Evolutionary conservation across 2,329 filamentous ascomycete species (phyloP), one percentile per base, ranked within the genome.

Genomic region (Sporothrix pallida): DNA sequence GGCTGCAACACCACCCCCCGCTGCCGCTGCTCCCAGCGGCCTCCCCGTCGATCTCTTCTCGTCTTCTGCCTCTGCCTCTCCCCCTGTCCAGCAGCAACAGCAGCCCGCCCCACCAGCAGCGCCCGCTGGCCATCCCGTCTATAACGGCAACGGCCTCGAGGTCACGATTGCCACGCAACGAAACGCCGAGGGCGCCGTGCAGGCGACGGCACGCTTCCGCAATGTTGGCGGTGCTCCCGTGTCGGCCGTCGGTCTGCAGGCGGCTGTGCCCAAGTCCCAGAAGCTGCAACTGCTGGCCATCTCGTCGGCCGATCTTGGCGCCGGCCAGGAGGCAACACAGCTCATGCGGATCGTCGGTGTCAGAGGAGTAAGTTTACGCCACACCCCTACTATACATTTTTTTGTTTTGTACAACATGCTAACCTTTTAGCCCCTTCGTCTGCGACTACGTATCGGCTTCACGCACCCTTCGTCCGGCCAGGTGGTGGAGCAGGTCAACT

Each of bases 221-320:
- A 98, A 98, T 81, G 88, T 84, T 0, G 92, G 91, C 15, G 89
- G 91, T 44, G 87, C 86, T 15, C 83, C 85, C 15, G 86, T 98
- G 68, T 90, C 90, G 17, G 89, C 88, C 63, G 93, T 98, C 44
- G 93, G 93, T 37, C 82, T 99, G 77, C 96, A 99, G 82, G 96
- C 95, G 60, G 96, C 96, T 0, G 96, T 99, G 72, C 96, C 96
- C 9, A 99, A 98, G 84, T 94, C 93, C 62, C 96, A 99, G 83
- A 97, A 96, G 81, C 84, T 99, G 79, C 94, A 98, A 81, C 84
- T 99, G 77, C 92, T 97, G 81, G 93, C 92, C 74, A 97, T 99
- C 77, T 97, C 93, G 77, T 93, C 89, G 76, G 84, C 91, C 4
- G 93, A 97, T 46, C 81, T 99, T 60, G 89, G 86, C 13, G 89